Evolutionary conservation across 2,329 filamentous ascomycete species (phyloP).

Genomic region (Parascedosporium putredinis): DNA sequence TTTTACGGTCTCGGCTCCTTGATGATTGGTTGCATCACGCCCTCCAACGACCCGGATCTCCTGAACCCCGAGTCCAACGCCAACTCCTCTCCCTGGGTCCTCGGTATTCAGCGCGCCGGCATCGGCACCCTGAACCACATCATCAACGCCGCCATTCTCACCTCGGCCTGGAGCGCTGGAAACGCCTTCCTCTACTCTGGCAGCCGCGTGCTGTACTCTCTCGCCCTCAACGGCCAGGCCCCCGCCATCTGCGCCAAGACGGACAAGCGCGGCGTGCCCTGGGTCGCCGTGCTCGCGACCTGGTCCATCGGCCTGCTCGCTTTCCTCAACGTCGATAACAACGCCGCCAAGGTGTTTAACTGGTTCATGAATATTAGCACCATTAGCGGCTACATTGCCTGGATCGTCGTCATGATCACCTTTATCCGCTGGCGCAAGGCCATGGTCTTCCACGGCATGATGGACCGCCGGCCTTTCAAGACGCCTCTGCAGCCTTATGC

Average conservation of each 20-base stretch:
- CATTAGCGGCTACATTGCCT: slow-evolving; percentile 49
- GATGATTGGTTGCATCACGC: slow-evolving; percentile 49
- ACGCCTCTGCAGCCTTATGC: slow-evolving; percentile 51
- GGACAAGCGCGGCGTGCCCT: slow-evolving; percentile 52
- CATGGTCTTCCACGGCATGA: slow-evolving; percentile 39
- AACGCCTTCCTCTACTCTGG: slow-evolving; percentile 57
- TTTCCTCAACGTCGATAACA: slow-evolving; percentile 57
- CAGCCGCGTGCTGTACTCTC: slow-evolving; percentile 58
- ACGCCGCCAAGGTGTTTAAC: slow-evolving; percentile 45
- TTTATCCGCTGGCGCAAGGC: slow-evolving; percentile 51
- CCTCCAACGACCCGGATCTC: slow-evolving; percentile 55
- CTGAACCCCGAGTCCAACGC: slow-evolving; percentile 47
- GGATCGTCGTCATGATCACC: slow-evolving; percentile 47
- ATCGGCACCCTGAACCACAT: slow-evolving; percentile 55
- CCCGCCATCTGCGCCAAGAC: slow-evolving; percentile 50
- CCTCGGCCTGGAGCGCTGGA: slow-evolving; percentile 53
- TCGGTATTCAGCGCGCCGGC: slow-evolving; percentile 55
- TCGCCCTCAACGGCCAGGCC: slow-evolving; percentile 57
- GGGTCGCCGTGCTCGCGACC: slow-evolving; percentile 39
- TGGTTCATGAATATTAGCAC: slow-evolving; percentile 66
- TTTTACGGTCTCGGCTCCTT: slow-evolving; percentile 56
- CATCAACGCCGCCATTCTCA: slow-evolving; percentile 58
- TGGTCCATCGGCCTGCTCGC: slow-evolving; percentile 53
- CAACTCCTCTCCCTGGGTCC: slow-evolving; percentile 52
- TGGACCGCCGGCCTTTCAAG: slow-evolving; percentile 39